Evolutionary conservation across 2,329 filamentous ascomycete genomes (phyloP).

Genomic region (Byssoonygena ceratinophila): DNA sequence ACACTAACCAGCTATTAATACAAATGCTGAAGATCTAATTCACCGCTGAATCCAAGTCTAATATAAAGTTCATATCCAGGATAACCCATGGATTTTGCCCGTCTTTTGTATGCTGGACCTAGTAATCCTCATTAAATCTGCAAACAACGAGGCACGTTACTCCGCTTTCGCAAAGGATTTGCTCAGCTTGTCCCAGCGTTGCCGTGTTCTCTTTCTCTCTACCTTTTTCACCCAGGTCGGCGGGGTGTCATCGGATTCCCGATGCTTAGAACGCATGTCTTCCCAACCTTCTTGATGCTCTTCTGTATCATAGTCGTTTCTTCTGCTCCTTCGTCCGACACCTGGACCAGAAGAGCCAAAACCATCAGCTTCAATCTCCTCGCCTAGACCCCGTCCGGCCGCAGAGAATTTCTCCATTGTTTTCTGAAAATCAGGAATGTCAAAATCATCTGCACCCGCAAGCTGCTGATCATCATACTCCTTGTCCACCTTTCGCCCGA

Average conservation of each 20-base stretch:
- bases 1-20: constrained; percentile 7
- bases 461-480: constrained; percentile 15
- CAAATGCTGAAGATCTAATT: constrained; percentile 4
- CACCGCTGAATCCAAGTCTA: background rate
- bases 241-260: constrained; percentile 25
- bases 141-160: background rate
- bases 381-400: constrained; percentile 3
- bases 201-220: constrained; percentile 32
- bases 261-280: background rate
- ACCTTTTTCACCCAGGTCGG: constrained; percentile 37
- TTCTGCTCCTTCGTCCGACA: constrained; percentile 19
- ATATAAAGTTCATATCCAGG: constrained; percentile 1
- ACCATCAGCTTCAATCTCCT: background rate
- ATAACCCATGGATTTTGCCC: background rate
- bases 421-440: constrained; percentile 13
- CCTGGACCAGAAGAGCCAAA: too few species aligned
- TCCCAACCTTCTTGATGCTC: constrained; percentile 18
- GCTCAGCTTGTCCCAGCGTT: background rate
- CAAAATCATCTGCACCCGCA: background rate
- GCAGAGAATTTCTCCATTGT: constrained; percentile 13
- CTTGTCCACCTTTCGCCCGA: background rate
- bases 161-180: background rate
- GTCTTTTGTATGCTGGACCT: background rate
- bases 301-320: constrained; percentile 11
- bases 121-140: background rate